Evolutionary conservation across 1,284 basidiomycete species (phyloP).

Genomic region (Boletus semigastroideus): DNA sequence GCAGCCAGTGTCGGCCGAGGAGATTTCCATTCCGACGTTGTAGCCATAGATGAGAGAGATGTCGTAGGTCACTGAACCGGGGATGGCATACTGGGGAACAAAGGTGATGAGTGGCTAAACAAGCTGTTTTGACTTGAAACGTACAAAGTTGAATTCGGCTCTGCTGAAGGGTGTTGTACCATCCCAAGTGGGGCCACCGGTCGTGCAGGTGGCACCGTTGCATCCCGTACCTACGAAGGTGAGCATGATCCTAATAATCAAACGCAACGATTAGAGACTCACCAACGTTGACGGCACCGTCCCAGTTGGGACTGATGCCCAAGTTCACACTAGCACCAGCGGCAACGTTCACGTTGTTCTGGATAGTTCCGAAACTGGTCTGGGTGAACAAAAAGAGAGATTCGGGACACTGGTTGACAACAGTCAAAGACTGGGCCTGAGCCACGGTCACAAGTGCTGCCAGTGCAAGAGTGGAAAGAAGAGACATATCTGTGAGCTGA

Average conservation of each 20-base stretch:
- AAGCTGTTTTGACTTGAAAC: background rate
- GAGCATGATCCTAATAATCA: background rate
- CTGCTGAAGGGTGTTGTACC: conserved; percentile 34
- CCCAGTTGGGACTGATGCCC: conserved; percentile 35
- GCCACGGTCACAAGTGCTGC: conserved; percentile 16
- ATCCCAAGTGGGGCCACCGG: conserved; percentile 33
- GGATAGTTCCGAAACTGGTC: conserved; percentile 30
- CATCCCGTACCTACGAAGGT: conserved; percentile 33
- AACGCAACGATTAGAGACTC: conserved; percentile 1
- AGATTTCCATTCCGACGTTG: conserved; percentile 38
- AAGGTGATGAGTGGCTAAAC: background rate
- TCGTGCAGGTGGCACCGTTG: conserved; percentile 27
- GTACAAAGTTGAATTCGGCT: conserved; percentile 33
- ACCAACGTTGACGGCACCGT: conserved; percentile 36
- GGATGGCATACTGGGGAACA: conserved; percentile 24
- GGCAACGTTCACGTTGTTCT: conserved; percentile 27
- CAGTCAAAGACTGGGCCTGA: conserved; percentile 33
- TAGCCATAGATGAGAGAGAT: conserved; percentile 39
- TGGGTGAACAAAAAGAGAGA: conserved; percentile 32
- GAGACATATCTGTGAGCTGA: conserved; percentile 19
- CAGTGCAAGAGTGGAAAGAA: conserved; percentile 21
- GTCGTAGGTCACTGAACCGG: conserved; percentile 36
- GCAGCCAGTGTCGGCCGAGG: conserved; percentile 27
- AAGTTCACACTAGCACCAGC: conserved; percentile 26
- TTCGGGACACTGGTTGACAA: conserved; percentile 30